These are phyloP conservation scores for Paramarasmius palmivorus DNA, from an alignment of 1,284 basidiomycete genomes.

Conservation along the genomic window DNA sequence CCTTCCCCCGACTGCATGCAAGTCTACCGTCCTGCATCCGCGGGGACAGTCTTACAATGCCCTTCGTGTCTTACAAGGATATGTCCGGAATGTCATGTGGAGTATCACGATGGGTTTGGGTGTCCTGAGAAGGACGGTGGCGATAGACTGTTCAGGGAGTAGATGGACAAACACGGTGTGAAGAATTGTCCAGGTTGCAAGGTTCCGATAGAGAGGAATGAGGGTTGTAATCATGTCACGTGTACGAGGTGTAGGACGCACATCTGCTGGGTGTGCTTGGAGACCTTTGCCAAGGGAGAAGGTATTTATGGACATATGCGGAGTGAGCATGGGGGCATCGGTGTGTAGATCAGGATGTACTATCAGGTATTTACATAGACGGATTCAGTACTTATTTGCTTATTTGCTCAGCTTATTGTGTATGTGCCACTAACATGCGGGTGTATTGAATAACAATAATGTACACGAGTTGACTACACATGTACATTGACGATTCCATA, in stretches of 20 bases:
- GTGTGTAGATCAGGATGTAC: too few species aligned
- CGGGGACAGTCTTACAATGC: conserved; percentile 60
- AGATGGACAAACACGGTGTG: conserved; percentile 59
- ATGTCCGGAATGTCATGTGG: conserved; percentile 63
- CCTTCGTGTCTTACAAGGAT: conserved; percentile 70
- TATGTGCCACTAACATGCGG: neutral
- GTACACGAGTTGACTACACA: too few species aligned
- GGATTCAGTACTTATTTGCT: too few species aligned
- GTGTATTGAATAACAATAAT: too few species aligned
- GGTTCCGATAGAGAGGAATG: conserved; percentile 63
- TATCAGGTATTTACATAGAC: too few species aligned
- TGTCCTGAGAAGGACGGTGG: conserved; percentile 57
- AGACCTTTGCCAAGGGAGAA: conserved; percentile 63
- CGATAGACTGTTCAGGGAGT: conserved; percentile 56
- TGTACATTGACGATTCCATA: too few species aligned
- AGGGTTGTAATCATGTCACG: conserved; percentile 78
- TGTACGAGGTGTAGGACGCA: conserved; percentile 70
- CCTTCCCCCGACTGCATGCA: conserved; percentile 75
- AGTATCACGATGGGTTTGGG: conserved; percentile 64
- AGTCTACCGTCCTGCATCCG: conserved; percentile 56
- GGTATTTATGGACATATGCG: conserved; percentile 66
- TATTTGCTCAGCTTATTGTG: too few species aligned
- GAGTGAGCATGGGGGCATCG: conserved; percentile 48
- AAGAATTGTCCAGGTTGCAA: conserved; percentile 72
- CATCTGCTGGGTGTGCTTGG: conserved; percentile 74